A percentile compares a stretch with the other conserved stretches of the same genome.
Evolutionary conservation across 2,329 filamentous ascomycete genomes (phyloP).

Genomic region (Ophiostoma sp.): DNA sequence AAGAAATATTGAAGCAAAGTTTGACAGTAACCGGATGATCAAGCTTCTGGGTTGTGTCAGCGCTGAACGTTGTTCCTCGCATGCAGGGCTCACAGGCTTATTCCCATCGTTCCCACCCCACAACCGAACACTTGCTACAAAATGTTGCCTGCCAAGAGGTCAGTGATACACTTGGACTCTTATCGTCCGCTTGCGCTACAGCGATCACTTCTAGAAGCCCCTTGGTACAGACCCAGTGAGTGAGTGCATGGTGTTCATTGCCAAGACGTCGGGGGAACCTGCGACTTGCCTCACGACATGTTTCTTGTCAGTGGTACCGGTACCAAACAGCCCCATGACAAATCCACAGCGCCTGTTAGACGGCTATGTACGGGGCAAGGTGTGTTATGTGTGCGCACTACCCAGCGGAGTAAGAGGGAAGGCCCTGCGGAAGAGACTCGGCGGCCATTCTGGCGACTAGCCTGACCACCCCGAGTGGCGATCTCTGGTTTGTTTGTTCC

Average conservation of each 20-base stretch:
- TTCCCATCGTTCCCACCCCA: background rate
- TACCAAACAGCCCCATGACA: background rate
- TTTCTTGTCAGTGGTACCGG: background rate
- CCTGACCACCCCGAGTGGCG: background rate
- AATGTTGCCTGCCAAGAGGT: conserved; percentile 9
- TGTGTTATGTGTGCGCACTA: background rate
- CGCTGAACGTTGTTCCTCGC: background rate
- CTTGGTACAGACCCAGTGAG: too few relatives aligned
- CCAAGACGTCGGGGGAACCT: background rate
- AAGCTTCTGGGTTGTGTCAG: conserved; percentile 7
- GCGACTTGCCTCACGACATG: conserved; percentile 2
- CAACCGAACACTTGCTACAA: background rate
- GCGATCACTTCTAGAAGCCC: too few relatives aligned
- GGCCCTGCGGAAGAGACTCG: background rate
- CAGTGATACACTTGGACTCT: background rate
- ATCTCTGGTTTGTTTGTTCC: background rate
- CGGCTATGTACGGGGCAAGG: background rate
- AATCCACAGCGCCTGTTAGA: background rate
- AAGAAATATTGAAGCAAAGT: background rate
- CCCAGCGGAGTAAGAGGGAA: background rate
- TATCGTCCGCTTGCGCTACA: too few relatives aligned
- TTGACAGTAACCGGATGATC: conserved; percentile 2
- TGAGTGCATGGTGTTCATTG: background rate
- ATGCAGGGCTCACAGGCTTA: background rate
- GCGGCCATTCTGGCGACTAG: background rate